These are phyloP conservation scores for Sambucus nigra DNA, from an alignment of 129 eudicot genomes.

Conservation along the genomic window DNA sequence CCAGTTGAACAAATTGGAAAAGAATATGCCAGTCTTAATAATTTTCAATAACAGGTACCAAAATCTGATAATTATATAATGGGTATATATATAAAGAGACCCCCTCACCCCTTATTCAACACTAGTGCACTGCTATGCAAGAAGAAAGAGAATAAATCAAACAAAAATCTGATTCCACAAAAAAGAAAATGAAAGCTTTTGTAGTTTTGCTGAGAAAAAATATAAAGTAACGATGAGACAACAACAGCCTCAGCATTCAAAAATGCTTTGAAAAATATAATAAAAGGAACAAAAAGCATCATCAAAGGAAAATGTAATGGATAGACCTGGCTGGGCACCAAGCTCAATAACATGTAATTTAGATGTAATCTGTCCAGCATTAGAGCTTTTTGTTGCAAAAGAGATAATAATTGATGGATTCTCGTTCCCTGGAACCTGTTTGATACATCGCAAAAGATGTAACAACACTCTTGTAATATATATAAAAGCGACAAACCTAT, in stretches of 20 bases:
- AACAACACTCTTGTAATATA: not conserved
- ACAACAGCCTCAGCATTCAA: not conserved
- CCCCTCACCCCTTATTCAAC: not conserved
- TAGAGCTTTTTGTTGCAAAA: constrained; percentile 84
- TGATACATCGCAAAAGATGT: constrained; percentile 1
- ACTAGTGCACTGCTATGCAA: constrained; percentile 5
- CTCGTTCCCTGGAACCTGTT: constrained; percentile 92
- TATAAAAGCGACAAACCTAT: not conserved
- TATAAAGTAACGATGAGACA: not conserved
- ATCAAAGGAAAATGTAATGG: not conserved
- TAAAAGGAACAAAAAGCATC: not conserved
- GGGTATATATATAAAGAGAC: not conserved
- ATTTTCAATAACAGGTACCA: not conserved
- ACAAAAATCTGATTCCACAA: not conserved
- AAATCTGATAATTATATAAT: not conserved
- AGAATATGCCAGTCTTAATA: not conserved
- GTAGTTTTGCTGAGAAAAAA: not conserved
- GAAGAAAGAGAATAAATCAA: not conserved
- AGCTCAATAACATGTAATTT: constrained; percentile 96
- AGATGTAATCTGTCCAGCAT: constrained; percentile 90
- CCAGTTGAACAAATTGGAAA: not conserved
- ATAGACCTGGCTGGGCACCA: constrained; percentile 95
- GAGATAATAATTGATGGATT: constrained; percentile 86
- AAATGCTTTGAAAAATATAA: not conserved
- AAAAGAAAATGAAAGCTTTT: not conserved